Evolutionary conservation across 2,329 filamentous ascomycete genomes (phyloP).

Genomic region (Rutstroemia sp.): DNA sequence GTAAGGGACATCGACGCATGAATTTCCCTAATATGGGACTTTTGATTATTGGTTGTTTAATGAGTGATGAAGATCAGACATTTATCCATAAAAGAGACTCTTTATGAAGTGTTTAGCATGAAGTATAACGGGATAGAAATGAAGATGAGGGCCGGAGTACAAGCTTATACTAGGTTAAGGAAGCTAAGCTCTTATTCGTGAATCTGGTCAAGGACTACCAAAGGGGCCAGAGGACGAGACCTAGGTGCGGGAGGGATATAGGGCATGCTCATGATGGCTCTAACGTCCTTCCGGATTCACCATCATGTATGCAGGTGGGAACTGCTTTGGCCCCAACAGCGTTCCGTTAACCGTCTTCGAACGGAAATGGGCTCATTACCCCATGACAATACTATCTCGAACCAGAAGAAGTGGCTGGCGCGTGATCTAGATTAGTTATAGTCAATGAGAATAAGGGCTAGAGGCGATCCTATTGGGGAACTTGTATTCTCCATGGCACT

Average conservation of each 20-base stretch:
- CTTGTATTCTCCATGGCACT: slow-evolving; percentile 3
- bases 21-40: slow-evolving; percentile 13
- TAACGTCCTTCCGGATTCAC: slow-evolving; percentile 23
- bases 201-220: slow-evolving; percentile 19
- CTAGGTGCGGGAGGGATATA: slow-evolving; percentile 8
- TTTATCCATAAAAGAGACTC: slow-evolving; percentile 18
- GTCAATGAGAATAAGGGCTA: slow-evolving; percentile 5
- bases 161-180: slow-evolving; percentile 22
- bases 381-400: slow-evolving; percentile 14
- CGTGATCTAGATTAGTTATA: slow-evolving; percentile 26
- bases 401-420: slow-evolving; percentile 25
- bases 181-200: slow-evolving; percentile 27
- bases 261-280: slow-evolving; percentile 26
- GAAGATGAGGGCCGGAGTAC: slow-evolving; percentile 23
- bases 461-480: slow-evolving; percentile 12
- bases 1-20: slow-evolving; percentile 28
- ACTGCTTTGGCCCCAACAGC: slow-evolving; percentile 11
- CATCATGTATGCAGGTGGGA: slow-evolving; percentile 14
- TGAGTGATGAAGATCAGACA: slow-evolving; percentile 14
- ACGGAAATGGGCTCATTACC: slow-evolving; percentile 16
- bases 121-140: slow-evolving; percentile 17
- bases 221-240: slow-evolving; percentile 21
- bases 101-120: slow-evolving; percentile 9
- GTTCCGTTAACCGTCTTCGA: slow-evolving; percentile 13
- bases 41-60: slow-evolving; percentile 14